Conservation (phyloP, 1,284 basidiomycete species). For the Xerocomus nothofagi region DNA sequence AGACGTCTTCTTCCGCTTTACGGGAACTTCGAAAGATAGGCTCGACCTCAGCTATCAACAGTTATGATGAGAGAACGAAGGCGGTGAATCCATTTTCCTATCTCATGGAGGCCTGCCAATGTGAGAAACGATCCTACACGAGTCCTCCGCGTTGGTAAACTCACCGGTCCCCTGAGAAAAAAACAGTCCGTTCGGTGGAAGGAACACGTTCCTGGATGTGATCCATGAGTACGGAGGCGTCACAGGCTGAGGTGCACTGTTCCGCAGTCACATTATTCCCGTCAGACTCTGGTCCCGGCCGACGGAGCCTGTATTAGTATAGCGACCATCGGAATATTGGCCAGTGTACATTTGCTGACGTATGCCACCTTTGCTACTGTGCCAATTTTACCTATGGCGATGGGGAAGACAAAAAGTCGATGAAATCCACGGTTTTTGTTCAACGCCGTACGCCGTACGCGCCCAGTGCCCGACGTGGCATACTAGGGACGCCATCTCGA, state of each 20-base stretch:
- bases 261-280: constrained; percentile 1
- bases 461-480: background rate
- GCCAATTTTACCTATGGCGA: background rate
- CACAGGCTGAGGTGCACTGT: background rate
- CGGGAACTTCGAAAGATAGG: constrained; percentile 5
- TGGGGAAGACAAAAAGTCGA: background rate
- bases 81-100: background rate
- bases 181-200: background rate
- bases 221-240: constrained; percentile 18
- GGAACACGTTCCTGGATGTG: constrained; percentile 11
- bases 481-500: constrained; percentile 5
- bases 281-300: background rate
- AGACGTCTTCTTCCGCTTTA: constrained; percentile 4
- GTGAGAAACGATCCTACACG: background rate
- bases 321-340: background rate
- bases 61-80: background rate
- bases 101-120: constrained; percentile 8
- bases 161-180: background rate
- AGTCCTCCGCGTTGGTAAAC: background rate
- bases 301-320: background rate
- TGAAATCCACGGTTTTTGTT: constrained; percentile 5
- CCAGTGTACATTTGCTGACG: background rate
- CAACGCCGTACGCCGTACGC: constrained; percentile 2
- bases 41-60: constrained; percentile 1
- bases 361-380: background rate